Base-by-base conservation (phyloP, 2,329 filamentous ascomycete species). In the Dothideomycetidae sp. region DNA sequence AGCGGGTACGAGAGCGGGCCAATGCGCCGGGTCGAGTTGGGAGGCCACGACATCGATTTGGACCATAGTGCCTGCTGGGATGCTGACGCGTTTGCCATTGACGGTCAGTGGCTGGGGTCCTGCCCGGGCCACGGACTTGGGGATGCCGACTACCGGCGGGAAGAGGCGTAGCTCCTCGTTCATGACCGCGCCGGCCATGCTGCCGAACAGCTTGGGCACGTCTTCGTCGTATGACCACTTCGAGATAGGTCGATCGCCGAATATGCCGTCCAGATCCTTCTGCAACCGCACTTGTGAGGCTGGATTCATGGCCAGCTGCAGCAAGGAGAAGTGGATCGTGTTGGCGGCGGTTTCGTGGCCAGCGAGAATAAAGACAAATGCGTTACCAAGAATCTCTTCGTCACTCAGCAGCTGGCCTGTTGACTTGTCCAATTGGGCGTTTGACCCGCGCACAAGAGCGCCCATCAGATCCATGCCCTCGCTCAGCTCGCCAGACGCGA, bases 301-400 rank as follows among this genome's bases (percentile, higher is more conserved):
- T 4, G 73, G 73, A 48, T 77, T 68, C 48, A 73, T 69, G 10
- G 81, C 81, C 4, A 88, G 67, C 47, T 74, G 68, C 23, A 83
- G 53, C 3, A 85, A 57, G 2, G 74, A 67, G 52, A 81, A 85
- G 57, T 86, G 78, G 28, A 85, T 63, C 3, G 72, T 70, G 54
- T 81, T 83, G 33, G 81, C 81, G 2, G 80, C 80, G 1, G 81
- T 86, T 56, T 90, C 82, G 56, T 90, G 81, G 10, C 82, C 82
- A 0, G 82, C 81, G 1, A 86, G 64, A 42, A 71, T 67, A 42
- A 73, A 59, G 33, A 70, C 63, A 42, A 71, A 71, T 14, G 78
- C 73, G 50, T 85, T 85, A 35, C 79, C 78, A 17, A 81, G 60
- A 41, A 86, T 77, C 39, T 85, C 78, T 3, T 67, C 65, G 44